A percentile compares a stretch with the other conserved stretches of the same genome.
phyloP scores from a whole-genome alignment of 2,329 filamentous ascomycete species.

The Pseudogymnoascus sp. region DNA sequence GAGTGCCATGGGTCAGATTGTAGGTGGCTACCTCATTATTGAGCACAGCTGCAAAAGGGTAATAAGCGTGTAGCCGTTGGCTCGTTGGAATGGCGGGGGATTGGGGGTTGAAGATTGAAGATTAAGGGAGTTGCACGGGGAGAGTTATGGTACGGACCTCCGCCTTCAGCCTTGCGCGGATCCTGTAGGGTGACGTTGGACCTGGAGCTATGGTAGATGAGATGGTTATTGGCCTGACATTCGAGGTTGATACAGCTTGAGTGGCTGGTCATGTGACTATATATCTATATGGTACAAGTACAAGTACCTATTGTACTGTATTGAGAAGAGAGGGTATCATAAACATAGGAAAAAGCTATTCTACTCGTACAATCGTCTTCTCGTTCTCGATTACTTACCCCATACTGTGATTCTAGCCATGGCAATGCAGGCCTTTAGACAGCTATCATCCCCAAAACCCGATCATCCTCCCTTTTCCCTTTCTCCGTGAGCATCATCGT shows the following conservation, averaged over 20 bases:
- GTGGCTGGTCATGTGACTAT: neutral
- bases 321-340: conserved; percentile 5
- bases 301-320: neutral
- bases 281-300: neutral
- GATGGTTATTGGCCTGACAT: neutral
- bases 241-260: neutral
- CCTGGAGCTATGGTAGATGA: neutral
- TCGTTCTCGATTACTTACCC: neutral
- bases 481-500: neutral
- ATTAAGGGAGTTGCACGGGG: neutral
- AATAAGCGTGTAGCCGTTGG: neutral
- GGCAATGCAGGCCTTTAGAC: neutral
- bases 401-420: neutral
- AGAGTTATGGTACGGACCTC: neutral
- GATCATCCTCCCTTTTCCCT: neutral
- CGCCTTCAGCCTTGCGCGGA: conserved; percentile 5
- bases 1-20: conserved; percentile 52
- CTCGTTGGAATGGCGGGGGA: neutral
- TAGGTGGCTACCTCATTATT: conserved; percentile 6
- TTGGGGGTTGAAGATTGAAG: neutral
- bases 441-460: neutral
- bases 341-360: neutral
- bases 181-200: conserved; percentile 7
- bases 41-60: neutral
- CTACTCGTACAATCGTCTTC: conserved; percentile 1